These are phyloP conservation scores for Bertia moriformis DNA, from an alignment of 2,329 filamentous ascomycete species.

Conservation along the genomic window DNA sequence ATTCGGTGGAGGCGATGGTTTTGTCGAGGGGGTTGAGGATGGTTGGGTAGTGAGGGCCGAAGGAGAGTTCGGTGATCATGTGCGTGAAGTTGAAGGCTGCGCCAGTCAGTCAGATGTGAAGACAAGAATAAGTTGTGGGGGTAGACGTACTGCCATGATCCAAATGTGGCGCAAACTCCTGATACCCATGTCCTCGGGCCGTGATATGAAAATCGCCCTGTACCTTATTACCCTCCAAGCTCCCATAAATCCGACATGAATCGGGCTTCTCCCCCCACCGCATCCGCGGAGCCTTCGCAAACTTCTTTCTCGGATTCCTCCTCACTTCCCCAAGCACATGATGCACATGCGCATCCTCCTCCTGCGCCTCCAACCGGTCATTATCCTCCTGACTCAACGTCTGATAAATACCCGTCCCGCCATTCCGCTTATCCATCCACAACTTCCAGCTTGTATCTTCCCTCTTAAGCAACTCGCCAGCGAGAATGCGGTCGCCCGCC, in stretches of 20 bases:
- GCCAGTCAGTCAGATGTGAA: not conserved
- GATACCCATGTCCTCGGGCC: slow-evolving; percentile 48
- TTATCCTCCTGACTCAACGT: slow-evolving; percentile 22
- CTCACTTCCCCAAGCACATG: slow-evolving; percentile 43
- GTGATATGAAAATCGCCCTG: slow-evolving; percentile 58
- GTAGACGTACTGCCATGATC: slow-evolving; percentile 34
- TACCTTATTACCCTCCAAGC: slow-evolving; percentile 52
- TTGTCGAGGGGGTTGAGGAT: slow-evolving; percentile 50
- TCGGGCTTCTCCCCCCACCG: slow-evolving; percentile 26
- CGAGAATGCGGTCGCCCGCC: slow-evolving; percentile 46
- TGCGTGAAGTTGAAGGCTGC: slow-evolving; percentile 54
- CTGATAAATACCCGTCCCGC: slow-evolving; percentile 23
- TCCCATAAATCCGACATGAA: slow-evolving; percentile 48
- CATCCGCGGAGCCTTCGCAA: slow-evolving; percentile 37
- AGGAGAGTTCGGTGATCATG: slow-evolving; percentile 52
- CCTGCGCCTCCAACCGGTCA: slow-evolving; percentile 23
- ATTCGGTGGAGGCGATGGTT: slow-evolving; percentile 36
- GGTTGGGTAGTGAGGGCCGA: slow-evolving; percentile 50
- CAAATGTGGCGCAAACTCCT: slow-evolving; percentile 41
- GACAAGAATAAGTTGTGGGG: not conserved
- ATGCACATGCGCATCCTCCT: slow-evolving; percentile 42
- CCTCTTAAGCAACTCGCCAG: slow-evolving; percentile 37
- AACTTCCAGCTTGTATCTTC: slow-evolving; percentile 43
- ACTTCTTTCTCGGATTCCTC: slow-evolving; percentile 32
- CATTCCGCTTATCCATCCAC: slow-evolving; percentile 34